Conservation (phyloP, 208 protist genomes). For the Leptomonas pyrrhocoris region DNA sequence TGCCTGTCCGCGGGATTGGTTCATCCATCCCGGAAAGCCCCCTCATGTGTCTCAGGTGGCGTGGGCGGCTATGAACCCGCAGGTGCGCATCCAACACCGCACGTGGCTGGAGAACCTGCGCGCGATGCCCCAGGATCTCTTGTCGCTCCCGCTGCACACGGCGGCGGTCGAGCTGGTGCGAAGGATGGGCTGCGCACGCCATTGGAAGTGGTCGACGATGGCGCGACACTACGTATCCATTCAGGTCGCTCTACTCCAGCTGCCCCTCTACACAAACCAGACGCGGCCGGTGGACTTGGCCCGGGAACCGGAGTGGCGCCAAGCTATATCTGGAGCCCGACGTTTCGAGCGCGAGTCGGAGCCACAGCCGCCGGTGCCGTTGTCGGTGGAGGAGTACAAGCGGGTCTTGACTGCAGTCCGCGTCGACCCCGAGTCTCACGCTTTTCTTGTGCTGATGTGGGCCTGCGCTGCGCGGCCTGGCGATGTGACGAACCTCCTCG, state of each 20-base stretch:
- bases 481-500: no score
- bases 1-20: constrained; percentile 12
- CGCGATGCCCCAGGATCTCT: neutral
- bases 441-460: no score
- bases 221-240: neutral
- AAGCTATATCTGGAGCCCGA: neutral
- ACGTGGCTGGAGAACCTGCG: neutral
- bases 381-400: neutral
- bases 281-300: neutral
- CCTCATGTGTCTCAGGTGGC: constrained; percentile 4
- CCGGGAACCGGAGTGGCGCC: neutral
- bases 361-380: neutral
- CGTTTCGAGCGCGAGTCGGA: neutral
- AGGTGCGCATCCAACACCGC: neutral
- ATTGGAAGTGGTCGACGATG: constrained; percentile 7
- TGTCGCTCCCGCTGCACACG: neutral
- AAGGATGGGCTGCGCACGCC: neutral
- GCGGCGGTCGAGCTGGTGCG: constrained; percentile 7
- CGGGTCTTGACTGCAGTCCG: no score
- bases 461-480: no score
- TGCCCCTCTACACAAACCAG: constrained; percentile 9
- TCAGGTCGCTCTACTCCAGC: neutral
- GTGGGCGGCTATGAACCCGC: neutral
- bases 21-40: constrained; percentile 6
- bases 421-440: no score